These are phyloP conservation scores for Caloboletus inedulis DNA, from an alignment of 1,284 basidiomycete species.

Conservation along the genomic window DNA sequence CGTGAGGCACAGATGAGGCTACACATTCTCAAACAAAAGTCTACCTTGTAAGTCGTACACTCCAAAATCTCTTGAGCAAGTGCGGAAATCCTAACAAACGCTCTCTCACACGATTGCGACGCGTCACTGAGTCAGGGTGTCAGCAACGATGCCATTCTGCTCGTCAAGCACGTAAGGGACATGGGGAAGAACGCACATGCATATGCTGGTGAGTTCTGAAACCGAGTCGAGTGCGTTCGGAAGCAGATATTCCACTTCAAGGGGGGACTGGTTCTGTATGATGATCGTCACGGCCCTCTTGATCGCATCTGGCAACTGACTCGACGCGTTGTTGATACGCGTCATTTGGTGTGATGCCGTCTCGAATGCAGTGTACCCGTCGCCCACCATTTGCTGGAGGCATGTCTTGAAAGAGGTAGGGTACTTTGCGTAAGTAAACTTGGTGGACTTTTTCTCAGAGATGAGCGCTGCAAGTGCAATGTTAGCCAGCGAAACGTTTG, in stretches of 20 bases:
- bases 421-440: slow-evolving; percentile 14
- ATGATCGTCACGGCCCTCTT: slow-evolving; percentile 17
- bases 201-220: slow-evolving; percentile 18
- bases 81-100: slow-evolving; percentile 11
- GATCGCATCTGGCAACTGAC: slow-evolving; percentile 18
- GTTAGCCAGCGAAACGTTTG: neutral
- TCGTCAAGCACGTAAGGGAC: neutral
- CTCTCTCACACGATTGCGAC: slow-evolving; percentile 14
- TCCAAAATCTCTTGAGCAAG: slow-evolving; percentile 19
- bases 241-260: slow-evolving; percentile 12
- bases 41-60: slow-evolving; percentile 16
- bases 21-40: neutral
- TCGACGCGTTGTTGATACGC: slow-evolving; percentile 20
- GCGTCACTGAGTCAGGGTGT: slow-evolving; percentile 7
- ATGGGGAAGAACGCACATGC: slow-evolving; percentile 7
- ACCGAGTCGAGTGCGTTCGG: slow-evolving; percentile 18
- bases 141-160: neutral
- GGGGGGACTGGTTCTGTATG: slow-evolving; percentile 8
- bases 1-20: neutral
- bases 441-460: neutral
- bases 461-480: slow-evolving; percentile 9
- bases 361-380: slow-evolving; percentile 22
- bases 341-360: slow-evolving; percentile 21
- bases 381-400: slow-evolving; percentile 23
- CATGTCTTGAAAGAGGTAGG: slow-evolving; percentile 23